phyloP scores from a whole-genome alignment of 805 yeast genomes.

The Zygosaccharomyces siamensis region DNA sequence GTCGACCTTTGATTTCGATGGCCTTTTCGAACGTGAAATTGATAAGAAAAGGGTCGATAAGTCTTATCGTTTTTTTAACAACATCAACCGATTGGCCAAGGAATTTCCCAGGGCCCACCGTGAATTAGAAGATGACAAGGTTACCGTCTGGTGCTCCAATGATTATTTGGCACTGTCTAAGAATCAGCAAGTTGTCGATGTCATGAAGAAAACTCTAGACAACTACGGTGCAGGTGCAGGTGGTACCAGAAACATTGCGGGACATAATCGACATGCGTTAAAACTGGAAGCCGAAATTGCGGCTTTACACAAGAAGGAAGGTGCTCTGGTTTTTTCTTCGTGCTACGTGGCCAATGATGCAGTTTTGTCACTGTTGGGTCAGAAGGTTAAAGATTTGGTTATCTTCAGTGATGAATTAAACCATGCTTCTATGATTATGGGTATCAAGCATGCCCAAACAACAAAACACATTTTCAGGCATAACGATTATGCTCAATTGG shows the following conservation, averaged over 20 bases:
- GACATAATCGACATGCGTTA: constrained; percentile 90
- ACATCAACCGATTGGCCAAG: constrained; percentile 89
- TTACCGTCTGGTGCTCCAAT: constrained; percentile 98
- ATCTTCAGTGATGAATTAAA: constrained; percentile 89
- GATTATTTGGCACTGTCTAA: constrained; percentile 95
- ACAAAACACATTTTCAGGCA: constrained; percentile 88
- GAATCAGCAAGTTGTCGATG: constrained; percentile 63
- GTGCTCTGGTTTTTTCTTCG: constrained; percentile 89
- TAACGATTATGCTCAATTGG: constrained; percentile 81
- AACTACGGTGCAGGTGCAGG: constrained; percentile 98
- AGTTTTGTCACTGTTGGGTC: constrained; percentile 83
- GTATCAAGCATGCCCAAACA: constrained; percentile 85
- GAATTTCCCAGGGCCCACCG: constrained; percentile 95
- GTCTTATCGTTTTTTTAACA: constrained; percentile 93
- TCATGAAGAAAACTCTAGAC: constrained; percentile 75
- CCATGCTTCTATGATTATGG: constrained; percentile 98
- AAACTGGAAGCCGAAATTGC: constrained; percentile 82
- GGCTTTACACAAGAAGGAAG: constrained; percentile 87
- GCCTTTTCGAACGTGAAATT: constrained; percentile 62
- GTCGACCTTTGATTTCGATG: constrained; percentile 61
- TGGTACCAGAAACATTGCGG: constrained; percentile 98
- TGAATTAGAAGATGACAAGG: constrained; percentile 67
- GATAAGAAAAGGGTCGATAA: constrained; percentile 75
- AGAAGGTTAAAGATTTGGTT: constrained; percentile 82
- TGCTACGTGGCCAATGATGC: constrained; percentile 98